Base-by-base conservation (phyloP, 495 filamentous ascomycete species). In the Neurospora sp. region DNA sequence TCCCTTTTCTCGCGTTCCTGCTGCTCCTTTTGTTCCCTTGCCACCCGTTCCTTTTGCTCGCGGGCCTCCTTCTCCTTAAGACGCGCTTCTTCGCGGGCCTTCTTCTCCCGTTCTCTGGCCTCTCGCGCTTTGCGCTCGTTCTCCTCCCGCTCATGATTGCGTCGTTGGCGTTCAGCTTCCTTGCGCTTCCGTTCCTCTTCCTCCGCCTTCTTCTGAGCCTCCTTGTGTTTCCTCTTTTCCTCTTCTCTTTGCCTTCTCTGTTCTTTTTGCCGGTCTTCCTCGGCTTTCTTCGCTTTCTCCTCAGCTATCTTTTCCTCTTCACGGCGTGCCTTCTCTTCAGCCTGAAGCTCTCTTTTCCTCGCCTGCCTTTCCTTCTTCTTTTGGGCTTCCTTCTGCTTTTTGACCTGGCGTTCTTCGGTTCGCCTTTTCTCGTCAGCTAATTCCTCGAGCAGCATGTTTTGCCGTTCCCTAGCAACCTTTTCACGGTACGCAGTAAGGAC, bases 401-500 rank as follows among this genome's bases (percentile, higher is more conserved):
- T 98, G 9, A 93, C 93, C 76, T 96, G 93, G 70, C 90, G 90
- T 78, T 96, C 89, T 47, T 89, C 87, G 68, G 90, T 89, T 42
- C 89, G 87, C 31, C 87, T 87, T 73, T 89, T 86, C 79, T 99
- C 96, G 76, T 96, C 93, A 74, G 94, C 87, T 1, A 97, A 85
- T 80, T 99, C 96, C 77, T 97, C 91, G 10, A 99, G 87, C 20
- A 99, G 90, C 80, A 94, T 94, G 75, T 91, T 86, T 80, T 97
- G 94, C 18, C 95, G 92, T 80, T 99, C 94, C 74, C 90, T 89
- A 18, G 96, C 93, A 12, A 98, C 94, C 79, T 97, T 98, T 82
- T 99, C 95, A 77, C 93, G 90, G 79, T 99, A 99, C 47, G 96
- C 96, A n/a, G 91, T 94, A 71, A 99, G 87, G 10, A 99, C 96